A percentile compares a stretch with the other conserved stretches of the same genome.
These are phyloP conservation scores for Melampsora larici-populina DNA, from an alignment of 1,284 basidiomycete species.

Conservation along the genomic window DNA sequence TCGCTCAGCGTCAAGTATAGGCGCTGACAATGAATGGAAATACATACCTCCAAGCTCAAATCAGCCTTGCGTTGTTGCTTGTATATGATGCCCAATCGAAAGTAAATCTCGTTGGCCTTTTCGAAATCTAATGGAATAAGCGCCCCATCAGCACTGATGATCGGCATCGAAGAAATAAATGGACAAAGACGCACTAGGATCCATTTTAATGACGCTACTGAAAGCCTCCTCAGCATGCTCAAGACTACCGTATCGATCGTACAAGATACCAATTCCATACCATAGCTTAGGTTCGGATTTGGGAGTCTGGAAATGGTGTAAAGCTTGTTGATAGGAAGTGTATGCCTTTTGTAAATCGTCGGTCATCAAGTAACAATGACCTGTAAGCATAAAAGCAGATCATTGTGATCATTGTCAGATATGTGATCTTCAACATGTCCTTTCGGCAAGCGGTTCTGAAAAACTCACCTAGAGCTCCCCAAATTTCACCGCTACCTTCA, in stretches of 20 bases:
- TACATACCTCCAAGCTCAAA: constrained; percentile 66
- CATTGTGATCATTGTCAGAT: constrained; percentile 15
- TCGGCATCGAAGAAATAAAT: background rate
- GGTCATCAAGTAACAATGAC: constrained; percentile 98
- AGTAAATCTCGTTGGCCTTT: constrained; percentile 98
- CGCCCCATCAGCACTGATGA: background rate
- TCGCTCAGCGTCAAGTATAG: constrained; percentile 36
- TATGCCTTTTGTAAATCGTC: constrained; percentile 98
- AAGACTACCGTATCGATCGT: constrained; percentile 95
- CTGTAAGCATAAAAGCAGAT: constrained; percentile 51
- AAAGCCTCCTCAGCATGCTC: constrained; percentile 99
- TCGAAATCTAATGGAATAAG: constrained; percentile 71
- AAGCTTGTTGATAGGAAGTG: constrained; percentile 95
- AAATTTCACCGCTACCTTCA: constrained; percentile 88
- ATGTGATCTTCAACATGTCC: constrained; percentile 50
- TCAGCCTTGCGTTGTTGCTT: constrained; percentile 94
- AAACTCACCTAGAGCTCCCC: constrained; percentile 77
- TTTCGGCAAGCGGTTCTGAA: constrained; percentile 48
- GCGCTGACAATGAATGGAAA: constrained; percentile 35
- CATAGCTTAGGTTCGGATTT: constrained; percentile 98
- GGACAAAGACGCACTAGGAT: constrained; percentile 66
- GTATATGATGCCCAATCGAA: constrained; percentile 97
- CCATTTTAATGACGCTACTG: constrained; percentile 91
- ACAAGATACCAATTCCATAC: constrained; percentile 99
- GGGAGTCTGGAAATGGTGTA: constrained; percentile 91